Evolutionary conservation across 768 basidiomycete species (phyloP).

Genomic region (Hygrophorus russula): DNA sequence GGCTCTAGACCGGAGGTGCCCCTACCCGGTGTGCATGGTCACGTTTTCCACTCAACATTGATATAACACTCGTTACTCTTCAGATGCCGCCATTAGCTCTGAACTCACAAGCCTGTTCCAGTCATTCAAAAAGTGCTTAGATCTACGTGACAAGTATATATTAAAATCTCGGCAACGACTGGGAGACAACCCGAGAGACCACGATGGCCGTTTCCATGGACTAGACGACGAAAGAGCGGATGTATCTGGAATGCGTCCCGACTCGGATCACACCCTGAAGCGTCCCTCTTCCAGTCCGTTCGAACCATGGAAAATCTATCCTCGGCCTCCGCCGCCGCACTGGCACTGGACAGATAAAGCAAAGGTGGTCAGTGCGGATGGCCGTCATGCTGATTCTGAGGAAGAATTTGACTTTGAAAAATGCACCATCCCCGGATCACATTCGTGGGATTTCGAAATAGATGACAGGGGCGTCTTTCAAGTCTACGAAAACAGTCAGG

Average conservation of each 20-base stretch:
- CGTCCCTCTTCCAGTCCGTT: constrained; percentile 21
- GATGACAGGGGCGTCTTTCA: constrained; percentile 90
- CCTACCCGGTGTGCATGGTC: constrained; percentile 4
- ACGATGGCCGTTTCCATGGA: constrained; percentile 70
- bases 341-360: constrained; percentile 77
- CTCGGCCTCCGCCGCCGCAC: constrained; percentile 86
- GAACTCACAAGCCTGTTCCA: constrained; percentile 39
- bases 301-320: constrained; percentile 81
- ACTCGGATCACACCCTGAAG: constrained; percentile 28
- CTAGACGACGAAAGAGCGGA: constrained; percentile 51
- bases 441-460: constrained; percentile 56
- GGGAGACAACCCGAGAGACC: constrained; percentile 89
- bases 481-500: constrained; percentile 45
- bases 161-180: constrained; percentile 76
- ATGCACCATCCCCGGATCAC: constrained; percentile 61
- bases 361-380: constrained; percentile 32
- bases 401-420: constrained; percentile 59
- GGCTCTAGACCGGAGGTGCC: constrained; percentile 10
- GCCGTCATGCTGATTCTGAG: constrained; percentile 14
- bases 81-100: constrained; percentile 9
- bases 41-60: not conserved
- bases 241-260: constrained; percentile 57
- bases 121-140: constrained; percentile 74
- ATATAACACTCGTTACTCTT: not conserved
- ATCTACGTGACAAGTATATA: constrained; percentile 95